These are phyloP conservation scores for Niveomyces coronatus DNA, from an alignment of 2,329 filamentous ascomycete genomes.

Conservation along the genomic window DNA sequence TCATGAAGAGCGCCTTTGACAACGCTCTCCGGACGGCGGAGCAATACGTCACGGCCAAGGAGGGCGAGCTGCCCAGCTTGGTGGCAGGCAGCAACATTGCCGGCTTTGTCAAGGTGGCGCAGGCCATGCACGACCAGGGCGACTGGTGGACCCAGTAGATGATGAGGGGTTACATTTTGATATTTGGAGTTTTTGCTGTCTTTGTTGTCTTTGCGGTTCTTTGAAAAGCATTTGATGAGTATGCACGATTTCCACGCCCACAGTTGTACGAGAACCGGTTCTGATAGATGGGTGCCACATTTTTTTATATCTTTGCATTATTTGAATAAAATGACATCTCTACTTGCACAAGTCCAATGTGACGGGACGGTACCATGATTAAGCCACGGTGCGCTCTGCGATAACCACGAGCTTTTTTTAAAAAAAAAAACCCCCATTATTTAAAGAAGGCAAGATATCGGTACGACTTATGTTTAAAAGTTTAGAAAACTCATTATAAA, in stretches of 20 bases:
- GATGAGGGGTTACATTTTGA: slow-evolving; percentile 3
- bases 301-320: too few relatives aligned
- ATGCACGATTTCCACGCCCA: background rate
- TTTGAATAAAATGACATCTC: too few relatives aligned
- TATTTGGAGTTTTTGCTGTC: background rate
- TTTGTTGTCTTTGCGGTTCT: slow-evolving; percentile 7
- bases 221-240: background rate
- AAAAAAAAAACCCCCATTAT: too few relatives aligned
- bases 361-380: too few relatives aligned
- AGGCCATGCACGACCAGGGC: slow-evolving; percentile 92
- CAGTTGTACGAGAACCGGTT: background rate
- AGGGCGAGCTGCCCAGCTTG: slow-evolving; percentile 79
- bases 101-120: slow-evolving; percentile 91
- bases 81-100: slow-evolving; percentile 96
- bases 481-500: too few relatives aligned
- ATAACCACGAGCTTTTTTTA: too few relatives aligned
- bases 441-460: too few relatives aligned
- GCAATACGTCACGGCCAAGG: slow-evolving; percentile 69
- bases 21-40: slow-evolving; percentile 82
- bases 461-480: too few relatives aligned
- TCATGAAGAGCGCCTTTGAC: slow-evolving; percentile 92
- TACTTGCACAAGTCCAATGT: too few relatives aligned
- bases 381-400: too few relatives aligned
- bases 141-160: slow-evolving; percentile 62
- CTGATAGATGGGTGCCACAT: too few relatives aligned